Evolutionary conservation across 805 yeast species (phyloP), one percentile per base, ranked within the genome.

Genomic region (Schwanniomyces yamadae): DNA sequence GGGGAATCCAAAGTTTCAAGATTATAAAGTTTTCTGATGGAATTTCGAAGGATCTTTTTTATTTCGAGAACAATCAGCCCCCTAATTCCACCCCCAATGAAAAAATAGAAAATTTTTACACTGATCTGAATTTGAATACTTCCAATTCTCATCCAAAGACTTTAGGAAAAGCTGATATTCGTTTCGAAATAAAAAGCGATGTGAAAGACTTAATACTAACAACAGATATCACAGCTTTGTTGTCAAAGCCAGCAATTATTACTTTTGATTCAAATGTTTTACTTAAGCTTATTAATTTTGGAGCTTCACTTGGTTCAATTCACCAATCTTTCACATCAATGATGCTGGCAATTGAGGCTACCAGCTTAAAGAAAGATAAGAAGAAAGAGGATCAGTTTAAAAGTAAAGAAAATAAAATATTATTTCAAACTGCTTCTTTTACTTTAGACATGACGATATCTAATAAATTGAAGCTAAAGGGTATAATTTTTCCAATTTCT

Each of bases 141-240:
- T 14, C 17, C 6, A 8, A 12, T 9, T 20, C 20, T 2, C 13
- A 38, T 3, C 20, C 42, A 13, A 40, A 47, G 5, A 13, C 36
- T 5, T 16, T 43, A 13, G 32, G 46, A 1, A 69, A 67, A 26
- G 71, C 74, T 5, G 86, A 80, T 44, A 31, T 80, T 2, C 50
- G 81, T 22, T 75, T 80, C 50, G 84, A 80, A 48, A 39, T 69
- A 15, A 40, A 51, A 6, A 51, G 45, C 8, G 2, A 28, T 1
- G 54, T 41, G 8, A 42, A 44, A 4, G 34, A 34, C 2, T 6
- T 26, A 4, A 9, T 5, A 4, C 15, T 11, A 11, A 29, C 32
- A 6, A 37, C 52, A 0, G 70, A 70, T 26, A 52, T 64, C 13
- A 72, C 78, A 0, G 19, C 70, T 0, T 49, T 77, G 2, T 52